Conservation (phyloP, 2,329 filamentous ascomycete species). For the Dryadomyces quercivorus region DNA sequence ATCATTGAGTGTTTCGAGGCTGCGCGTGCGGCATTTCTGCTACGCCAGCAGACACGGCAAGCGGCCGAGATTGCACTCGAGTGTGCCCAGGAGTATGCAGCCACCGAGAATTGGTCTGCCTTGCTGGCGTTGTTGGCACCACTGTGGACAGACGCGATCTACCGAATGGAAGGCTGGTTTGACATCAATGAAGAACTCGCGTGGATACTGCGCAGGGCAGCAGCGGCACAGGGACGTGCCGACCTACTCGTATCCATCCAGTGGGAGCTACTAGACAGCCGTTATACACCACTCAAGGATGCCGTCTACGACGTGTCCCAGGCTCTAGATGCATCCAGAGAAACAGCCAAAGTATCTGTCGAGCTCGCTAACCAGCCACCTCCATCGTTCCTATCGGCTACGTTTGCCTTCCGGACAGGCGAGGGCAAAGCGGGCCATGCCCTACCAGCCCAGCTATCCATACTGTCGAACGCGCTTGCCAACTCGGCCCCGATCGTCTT, state of each 20-base stretch:
- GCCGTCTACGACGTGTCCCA: conserved; percentile 44
- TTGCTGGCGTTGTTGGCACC: conserved; percentile 41
- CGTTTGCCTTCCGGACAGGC: conserved; percentile 44
- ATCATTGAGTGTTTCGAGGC: conserved; percentile 40
- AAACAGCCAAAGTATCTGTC: conserved; percentile 31
- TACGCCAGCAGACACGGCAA: conserved; percentile 38
- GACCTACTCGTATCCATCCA: conserved; percentile 49
- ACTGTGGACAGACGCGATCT: conserved; percentile 29
- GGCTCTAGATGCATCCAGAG: conserved; percentile 33
- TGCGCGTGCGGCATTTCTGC: conserved; percentile 41
- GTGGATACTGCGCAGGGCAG: conserved; percentile 48
- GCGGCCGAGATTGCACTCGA: conserved; percentile 45
- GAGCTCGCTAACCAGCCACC: conserved; percentile 27
- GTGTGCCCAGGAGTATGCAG: conserved; percentile 42
- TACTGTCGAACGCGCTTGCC: conserved; percentile 43
- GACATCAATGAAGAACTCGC: conserved; percentile 46
- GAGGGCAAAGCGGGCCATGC: conserved; percentile 50
- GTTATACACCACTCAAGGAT: conserved; percentile 39
- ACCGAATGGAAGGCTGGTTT: conserved; percentile 45
- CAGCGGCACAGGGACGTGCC: conserved; percentile 36
- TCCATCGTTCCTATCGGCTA: conserved; percentile 19
- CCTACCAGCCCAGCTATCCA: conserved; percentile 42
- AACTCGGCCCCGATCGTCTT: conserved; percentile 40
- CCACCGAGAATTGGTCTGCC: conserved; percentile 37
- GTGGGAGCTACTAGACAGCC: conserved; percentile 50